Conservation (phyloP, 805 yeast species). For the Deakozyma indianensis region DNA sequence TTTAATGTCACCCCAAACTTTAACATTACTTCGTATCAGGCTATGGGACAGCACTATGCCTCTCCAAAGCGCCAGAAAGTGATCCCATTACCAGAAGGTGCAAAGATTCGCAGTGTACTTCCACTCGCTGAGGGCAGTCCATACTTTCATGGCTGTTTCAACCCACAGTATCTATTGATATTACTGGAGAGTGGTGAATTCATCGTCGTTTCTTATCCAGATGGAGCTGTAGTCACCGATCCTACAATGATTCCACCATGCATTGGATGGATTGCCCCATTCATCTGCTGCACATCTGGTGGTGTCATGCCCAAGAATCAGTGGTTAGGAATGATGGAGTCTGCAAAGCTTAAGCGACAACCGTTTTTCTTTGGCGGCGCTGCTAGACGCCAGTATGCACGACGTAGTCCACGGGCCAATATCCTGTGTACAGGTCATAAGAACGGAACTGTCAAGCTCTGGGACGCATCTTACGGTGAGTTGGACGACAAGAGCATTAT, state of each 20-base stretch:
- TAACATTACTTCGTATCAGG: conserved; percentile 67
- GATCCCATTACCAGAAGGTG: conserved; percentile 36
- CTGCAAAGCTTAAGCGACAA: conserved; percentile 25
- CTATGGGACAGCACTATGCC: conserved; percentile 66
- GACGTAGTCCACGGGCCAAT: conserved; percentile 37
- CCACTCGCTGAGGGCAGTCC: conserved; percentile 55
- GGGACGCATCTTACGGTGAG: conserved; percentile 74
- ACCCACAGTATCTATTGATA: conserved; percentile 52
- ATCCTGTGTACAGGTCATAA: conserved; percentile 70
- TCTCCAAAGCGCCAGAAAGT: conserved; percentile 40
- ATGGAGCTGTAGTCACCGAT: conserved; percentile 35
- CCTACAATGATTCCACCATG: conserved; percentile 68
- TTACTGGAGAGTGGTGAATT: conserved; percentile 51
- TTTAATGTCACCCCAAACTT: conserved; percentile 72
- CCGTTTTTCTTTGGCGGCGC: conserved; percentile 68
- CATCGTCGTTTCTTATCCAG: conserved; percentile 44
- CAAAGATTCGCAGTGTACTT: conserved; percentile 31
- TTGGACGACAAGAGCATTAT: conserved; percentile 42
- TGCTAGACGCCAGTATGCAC: conserved; percentile 37
- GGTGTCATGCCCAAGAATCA: conserved; percentile 44
- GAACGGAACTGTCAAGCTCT: conserved; percentile 64
- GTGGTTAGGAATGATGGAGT: conserved; percentile 67
- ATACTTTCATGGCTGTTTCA: conserved; percentile 64
- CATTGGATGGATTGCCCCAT: conserved; percentile 65
- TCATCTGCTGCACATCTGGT: conserved; percentile 41